Evolutionary conservation across 2,329 filamentous ascomycete species (phyloP), one percentile per base, ranked within the genome.

Genomic region (Sclerotinia trifoliorum): DNA sequence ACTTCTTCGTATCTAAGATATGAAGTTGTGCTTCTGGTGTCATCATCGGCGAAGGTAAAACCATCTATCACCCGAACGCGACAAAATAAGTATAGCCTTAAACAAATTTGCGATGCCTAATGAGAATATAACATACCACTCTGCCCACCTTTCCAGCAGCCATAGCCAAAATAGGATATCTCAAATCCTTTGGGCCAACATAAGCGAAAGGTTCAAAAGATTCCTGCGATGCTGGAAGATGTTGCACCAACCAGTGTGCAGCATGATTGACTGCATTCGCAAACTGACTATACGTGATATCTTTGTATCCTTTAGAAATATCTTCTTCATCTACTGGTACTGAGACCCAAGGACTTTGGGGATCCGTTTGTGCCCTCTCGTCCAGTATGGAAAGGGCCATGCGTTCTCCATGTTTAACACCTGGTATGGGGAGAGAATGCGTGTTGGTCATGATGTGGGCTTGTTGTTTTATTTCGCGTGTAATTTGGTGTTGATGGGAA

Each of bases 391-490:
- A 67, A 56, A 67, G 13, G 7, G 35, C 35, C 1, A 67, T 3
- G 39, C 57, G 65, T 35, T 62, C 65, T 54, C 57, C 49, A 67
- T 67, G 57, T 48, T 46, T 48, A 15, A 67, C n/a, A 21, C 46
- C 48, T 54, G 56, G 65, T 21, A 63, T 48, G 52, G 60, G 60
- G 39, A 63, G 46, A 19, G 46, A 13, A 3, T 26, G 46, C 6
- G 60, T 63, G 29, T 52, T 42, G 2, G 46, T 26, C 60, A 63
- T 63, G 60, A 42, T 63, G 51, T 3, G 13, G 13, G 42, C 17
- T 15, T 46, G 42, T 19, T 46, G 42, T 4, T 19, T 4, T 13
- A 46, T 1, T 19, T 46, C n/a, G 17, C 10, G 42, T 46, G 13
- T 5, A 46, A 19, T 19, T 46, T 19, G 2, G 17, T 46, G 42